Base-by-base conservation (phyloP, 2,329 filamentous ascomycete species). In the Verticillium albo-atrum region DNA sequence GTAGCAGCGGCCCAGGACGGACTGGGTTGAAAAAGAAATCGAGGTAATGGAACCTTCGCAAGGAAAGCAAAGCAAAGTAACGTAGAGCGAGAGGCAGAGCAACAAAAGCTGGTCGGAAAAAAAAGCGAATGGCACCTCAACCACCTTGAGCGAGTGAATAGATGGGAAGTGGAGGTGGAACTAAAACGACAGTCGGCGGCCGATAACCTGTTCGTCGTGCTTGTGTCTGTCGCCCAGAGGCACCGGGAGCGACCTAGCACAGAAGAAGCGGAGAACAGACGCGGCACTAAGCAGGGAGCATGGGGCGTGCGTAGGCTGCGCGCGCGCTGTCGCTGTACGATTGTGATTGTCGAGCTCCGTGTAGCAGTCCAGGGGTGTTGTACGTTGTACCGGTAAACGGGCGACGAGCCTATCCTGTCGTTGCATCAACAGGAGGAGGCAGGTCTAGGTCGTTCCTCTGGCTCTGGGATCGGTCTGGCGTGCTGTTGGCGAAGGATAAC, bases 21-120 rank as follows among this genome's bases (percentile, higher is more conserved):
- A 28, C 26, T 51, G 23, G 17, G 35, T 57, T 9, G 50, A 61
- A 32, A 58, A 32, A 56, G 57, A 51, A 55, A 56, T 12, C 25
- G 57, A 32, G 35, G 56, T 32, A 59, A 58, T 35, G 27, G 55
- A 57, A 58, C 47, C 30, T 32, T 32, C 54, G 56, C 34, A 51
- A 54, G 47, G 17, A 60, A 58, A 55, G 55, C 15, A 57, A 47
- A 23, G 37, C 37, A 47, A 28, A 52, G 26, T 25, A 30, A 57
- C 14, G 20, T n/a, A 32, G 32, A 51, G 20, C 25, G 30, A 50
- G 42, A 20, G 42, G 35, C 9, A 58, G 26, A 53, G 20, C n/a
- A 56, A 35, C 34, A 54, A 26, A 61, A 20, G 52, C 27, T 3
- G 51, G 55, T n/a, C 47, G 47, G 51, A 28, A 28, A 55, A 32